Conservation (phyloP, 2,329 filamentous ascomycete species). For the Aspergillus clavatus region DNA sequence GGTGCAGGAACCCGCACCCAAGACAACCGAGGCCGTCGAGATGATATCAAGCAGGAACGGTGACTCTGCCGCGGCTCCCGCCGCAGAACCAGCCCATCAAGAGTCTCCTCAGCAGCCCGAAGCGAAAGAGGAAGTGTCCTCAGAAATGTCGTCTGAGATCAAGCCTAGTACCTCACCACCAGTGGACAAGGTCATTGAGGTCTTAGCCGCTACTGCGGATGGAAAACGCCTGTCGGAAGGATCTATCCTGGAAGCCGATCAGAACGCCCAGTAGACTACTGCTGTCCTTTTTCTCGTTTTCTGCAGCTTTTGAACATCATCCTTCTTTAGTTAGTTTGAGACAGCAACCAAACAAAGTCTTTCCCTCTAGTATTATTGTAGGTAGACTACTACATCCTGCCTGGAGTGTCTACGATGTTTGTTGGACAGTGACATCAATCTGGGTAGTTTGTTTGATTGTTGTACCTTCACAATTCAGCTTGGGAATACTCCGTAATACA, state of each 20-base stretch:
- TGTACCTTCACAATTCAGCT: neutral
- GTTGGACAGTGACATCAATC: neutral
- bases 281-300: neutral
- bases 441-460: neutral
- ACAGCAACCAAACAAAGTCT: neutral
- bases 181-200: constrained; percentile 20
- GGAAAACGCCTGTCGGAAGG: constrained; percentile 25
- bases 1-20: constrained; percentile 1
- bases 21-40: constrained; percentile 3
- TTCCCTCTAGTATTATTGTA: neutral
- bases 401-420: neutral
- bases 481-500: no score
- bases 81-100: neutral
- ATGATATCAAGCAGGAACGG: constrained; percentile 3
- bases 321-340: neutral
- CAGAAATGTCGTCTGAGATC: constrained; percentile 1
- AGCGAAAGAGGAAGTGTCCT: constrained; percentile 2
- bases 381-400: neutral
- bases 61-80: neutral
- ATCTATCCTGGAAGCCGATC: neutral
- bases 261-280: no score
- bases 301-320: neutral
- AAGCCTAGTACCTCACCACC: constrained; percentile 3
- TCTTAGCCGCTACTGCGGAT: constrained; percentile 22
- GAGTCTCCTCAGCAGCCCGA: constrained; percentile 1